These are phyloP conservation scores for Vitis riparia DNA, from an alignment of 164 flowering plant genomes.

Conservation along the genomic window DNA sequence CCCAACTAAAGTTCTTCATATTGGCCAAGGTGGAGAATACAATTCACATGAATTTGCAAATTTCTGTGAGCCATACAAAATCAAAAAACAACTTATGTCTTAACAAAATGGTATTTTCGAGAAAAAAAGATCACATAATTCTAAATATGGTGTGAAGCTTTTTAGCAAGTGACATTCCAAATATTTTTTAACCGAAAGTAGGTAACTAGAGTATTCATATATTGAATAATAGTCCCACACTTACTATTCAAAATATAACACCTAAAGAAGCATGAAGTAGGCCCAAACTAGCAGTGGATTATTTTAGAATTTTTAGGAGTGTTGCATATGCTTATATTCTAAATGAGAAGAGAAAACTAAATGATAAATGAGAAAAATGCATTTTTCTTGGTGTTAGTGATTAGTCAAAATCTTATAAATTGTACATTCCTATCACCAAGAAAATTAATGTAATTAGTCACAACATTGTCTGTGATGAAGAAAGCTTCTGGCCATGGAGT, in stretches of 20 bases:
- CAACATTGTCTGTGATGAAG: neutral
- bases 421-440: neutral
- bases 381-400: neutral
- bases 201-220: neutral
- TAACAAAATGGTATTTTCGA: neutral
- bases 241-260: too few species aligned
- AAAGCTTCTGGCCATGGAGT: slow-evolving; percentile 2
- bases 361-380: neutral
- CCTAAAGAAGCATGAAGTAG: too few species aligned
- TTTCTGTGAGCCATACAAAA: too few species aligned
- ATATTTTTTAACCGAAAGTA: neutral
- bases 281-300: too few species aligned
- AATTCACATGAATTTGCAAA: too few species aligned
- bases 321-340: too few species aligned
- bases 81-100: neutral
- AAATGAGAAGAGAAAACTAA: too few species aligned
- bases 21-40: slow-evolving; percentile 3
- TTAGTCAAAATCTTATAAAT: neutral
- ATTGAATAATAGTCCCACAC: neutral
- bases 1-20: neutral
- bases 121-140: too few species aligned
- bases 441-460: too few species aligned
- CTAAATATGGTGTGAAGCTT: neutral
- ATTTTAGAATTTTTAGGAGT: neutral
- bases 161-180: neutral